Evolutionary conservation across 805 yeast species (phyloP), one percentile per base, ranked within the genome.

Genomic region (Starmerella bacillaris): DNA sequence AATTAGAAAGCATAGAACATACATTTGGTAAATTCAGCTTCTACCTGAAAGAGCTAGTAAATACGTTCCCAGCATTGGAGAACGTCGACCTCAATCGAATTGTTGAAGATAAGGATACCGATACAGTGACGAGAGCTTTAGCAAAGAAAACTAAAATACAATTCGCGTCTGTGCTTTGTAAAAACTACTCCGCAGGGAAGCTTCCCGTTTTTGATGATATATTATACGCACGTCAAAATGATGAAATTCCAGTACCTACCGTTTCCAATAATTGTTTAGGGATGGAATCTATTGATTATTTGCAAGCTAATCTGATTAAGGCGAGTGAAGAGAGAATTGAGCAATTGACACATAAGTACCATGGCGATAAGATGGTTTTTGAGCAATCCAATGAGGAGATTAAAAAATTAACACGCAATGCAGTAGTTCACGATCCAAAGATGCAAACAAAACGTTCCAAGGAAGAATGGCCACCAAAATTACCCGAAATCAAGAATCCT

Each of bases 401-500:
- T 11, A 19, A 36, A 18, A 36, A 43, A 24, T 24, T 31, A 30
- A 22, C 34, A 31, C 27, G 9, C 30, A 9, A 11, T 29, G 31
- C 18, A n/a, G 16, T 14, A 8, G 30, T 12, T 11, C 8, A 15
- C 30, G 30, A 12, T 9, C 16, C 16, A 19, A 14, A 27, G 36
- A 18, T 18, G 24, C 29, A 32, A 21, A 18, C 26, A 26, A 12
- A 16, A 16, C 21, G n/a, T 12, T 15, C n/a, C n/a, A n/a, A n/a
- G n/a, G 19, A 33, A 3, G 26, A 32, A 27, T 70, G 67, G 61
- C 71, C 77, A 1, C 95, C 94, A 1, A 62, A 61, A 8, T 54
- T 83, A 14, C 95, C 95, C 1, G 55, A 53, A 21, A 78, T 86
- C 27, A 54, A 61, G 5, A 68, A 75, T 48, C 66, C 68, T 1